Percentiles rank a stretch among this genome's conserved stretches.
Conservation (phyloP, 2,329 filamentous ascomycete species). For the Fusarium miscanthi region DNA sequence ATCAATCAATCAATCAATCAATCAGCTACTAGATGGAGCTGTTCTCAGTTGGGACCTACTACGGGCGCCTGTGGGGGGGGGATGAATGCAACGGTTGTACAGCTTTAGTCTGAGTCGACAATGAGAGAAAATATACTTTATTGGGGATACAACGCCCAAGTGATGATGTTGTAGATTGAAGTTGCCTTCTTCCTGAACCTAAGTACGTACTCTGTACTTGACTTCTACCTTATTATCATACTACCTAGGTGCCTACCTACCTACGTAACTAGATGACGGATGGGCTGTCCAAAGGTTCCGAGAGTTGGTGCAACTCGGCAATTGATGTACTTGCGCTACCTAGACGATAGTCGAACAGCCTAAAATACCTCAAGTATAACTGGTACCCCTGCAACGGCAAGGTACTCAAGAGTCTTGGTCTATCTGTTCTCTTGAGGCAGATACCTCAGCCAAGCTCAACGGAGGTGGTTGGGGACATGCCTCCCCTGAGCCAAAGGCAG, state of each 20-base stretch:
- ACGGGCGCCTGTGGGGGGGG: neutral
- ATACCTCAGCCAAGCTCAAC: neutral
- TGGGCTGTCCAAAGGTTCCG: slow-evolving; percentile 4
- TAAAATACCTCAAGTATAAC: neutral
- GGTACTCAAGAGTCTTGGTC: neutral
- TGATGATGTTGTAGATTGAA: slow-evolving; percentile 18
- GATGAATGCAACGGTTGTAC: neutral
- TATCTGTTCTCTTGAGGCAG: neutral
- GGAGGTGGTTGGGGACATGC: slow-evolving; percentile 21
- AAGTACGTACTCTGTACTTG: neutral
- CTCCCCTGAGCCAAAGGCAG: slow-evolving; percentile 18
- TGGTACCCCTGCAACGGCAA: neutral
- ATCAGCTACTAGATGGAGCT: neutral
- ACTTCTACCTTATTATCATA: neutral
- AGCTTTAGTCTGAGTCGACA: neutral
- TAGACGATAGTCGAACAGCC: neutral
- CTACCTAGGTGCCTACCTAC: too few relatives aligned
- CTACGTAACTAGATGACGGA: slow-evolving; percentile 19
- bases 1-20: neutral
- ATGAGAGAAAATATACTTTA: neutral
- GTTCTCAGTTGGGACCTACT: neutral
- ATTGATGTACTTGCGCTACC: slow-evolving; percentile 12
- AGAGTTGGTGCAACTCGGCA: slow-evolving; percentile 4
- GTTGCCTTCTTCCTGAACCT: slow-evolving; percentile 4
- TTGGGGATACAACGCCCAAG: neutral